Conservation (phyloP, 208 protist genomes). For the Phytomonas francai region DNA sequence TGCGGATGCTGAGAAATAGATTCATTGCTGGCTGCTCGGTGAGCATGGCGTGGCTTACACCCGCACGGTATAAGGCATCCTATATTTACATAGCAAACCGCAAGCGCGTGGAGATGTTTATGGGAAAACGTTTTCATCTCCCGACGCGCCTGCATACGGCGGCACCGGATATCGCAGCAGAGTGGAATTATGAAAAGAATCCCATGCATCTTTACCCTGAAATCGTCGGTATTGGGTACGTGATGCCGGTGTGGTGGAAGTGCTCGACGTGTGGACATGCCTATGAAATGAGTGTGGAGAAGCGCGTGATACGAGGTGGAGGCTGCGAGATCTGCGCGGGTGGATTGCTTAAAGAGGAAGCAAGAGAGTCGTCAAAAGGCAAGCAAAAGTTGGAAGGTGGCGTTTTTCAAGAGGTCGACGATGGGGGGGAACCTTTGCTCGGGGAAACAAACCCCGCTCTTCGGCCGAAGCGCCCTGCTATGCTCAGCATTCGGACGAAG, state of each 20-base stretch:
- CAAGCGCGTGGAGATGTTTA: slow-evolving; percentile 78
- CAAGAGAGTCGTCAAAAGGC: slow-evolving; percentile 2
- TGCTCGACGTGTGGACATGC: slow-evolving; percentile 41
- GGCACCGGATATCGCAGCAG: slow-evolving; percentile 76
- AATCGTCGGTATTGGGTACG: slow-evolving; percentile 74
- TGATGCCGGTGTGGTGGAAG: slow-evolving; percentile 71
- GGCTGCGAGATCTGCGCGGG: slow-evolving; percentile 56
- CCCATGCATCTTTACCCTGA: slow-evolving; percentile 78
- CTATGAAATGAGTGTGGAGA: slow-evolving; percentile 83
- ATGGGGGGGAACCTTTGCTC: slow-evolving; percentile 19
- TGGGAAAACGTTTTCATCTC: slow-evolving; percentile 74
- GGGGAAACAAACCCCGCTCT: slow-evolving; percentile 56
- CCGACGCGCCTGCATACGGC: slow-evolving; percentile 78
- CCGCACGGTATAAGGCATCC: slow-evolving; percentile 22
- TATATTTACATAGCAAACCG: slow-evolving; percentile 71
- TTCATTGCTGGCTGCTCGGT: neutral
- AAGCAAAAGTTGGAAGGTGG: neutral
- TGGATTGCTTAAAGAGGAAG: slow-evolving; percentile 1
- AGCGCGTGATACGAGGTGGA: slow-evolving; percentile 79
- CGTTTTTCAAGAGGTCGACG: neutral
- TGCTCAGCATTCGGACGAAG: slow-evolving; percentile 80
- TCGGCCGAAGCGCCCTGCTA: slow-evolving; percentile 61
- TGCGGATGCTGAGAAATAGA: slow-evolving; percentile 1
- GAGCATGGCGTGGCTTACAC: neutral
- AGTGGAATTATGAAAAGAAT: slow-evolving; percentile 85